Evolutionary conservation across 768 basidiomycete species (phyloP).

Genomic region (Tricholoma hemisulphureum): DNA sequence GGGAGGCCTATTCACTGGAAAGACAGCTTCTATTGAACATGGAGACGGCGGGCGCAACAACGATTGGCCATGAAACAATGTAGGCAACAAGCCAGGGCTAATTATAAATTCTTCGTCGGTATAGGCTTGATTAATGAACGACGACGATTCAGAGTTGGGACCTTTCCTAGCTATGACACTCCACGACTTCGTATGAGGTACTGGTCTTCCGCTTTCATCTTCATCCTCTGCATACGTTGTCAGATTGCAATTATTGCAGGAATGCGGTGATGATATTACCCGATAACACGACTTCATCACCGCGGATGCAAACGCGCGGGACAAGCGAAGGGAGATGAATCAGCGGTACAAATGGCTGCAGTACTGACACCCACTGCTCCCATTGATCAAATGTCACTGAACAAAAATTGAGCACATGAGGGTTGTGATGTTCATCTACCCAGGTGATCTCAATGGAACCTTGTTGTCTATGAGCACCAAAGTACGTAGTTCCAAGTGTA

Average conservation of each 20-base stretch:
- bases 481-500: not conserved
- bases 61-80: not conserved
- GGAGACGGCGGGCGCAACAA: constrained; percentile 23
- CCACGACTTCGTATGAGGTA: constrained; percentile 34
- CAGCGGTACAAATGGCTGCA: constrained; percentile 28
- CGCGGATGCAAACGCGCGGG: constrained; percentile 14
- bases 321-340: constrained; percentile 22
- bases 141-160: constrained; percentile 36
- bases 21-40: constrained; percentile 10
- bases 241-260: not conserved
- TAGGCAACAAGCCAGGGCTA: constrained; percentile 38
- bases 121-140: constrained; percentile 27
- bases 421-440: constrained; percentile 20
- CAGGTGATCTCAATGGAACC: constrained; percentile 35
- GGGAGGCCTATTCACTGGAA: constrained; percentile 8
- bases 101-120: constrained; percentile 27
- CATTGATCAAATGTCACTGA: constrained; percentile 23
- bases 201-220: constrained; percentile 19
- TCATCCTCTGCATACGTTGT: constrained; percentile 17
- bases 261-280: constrained; percentile 8
- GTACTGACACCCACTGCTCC: constrained; percentile 27
- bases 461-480: constrained; percentile 5
- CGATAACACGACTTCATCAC: constrained; percentile 15
- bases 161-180: constrained; percentile 40
- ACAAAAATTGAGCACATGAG: constrained; percentile 19